Percentiles rank a stretch among this genome's conserved stretches.
These are phyloP conservation scores for Linnemannia hyalina DNA, from an alignment of 192 early-diverging fungal genomes.

Conservation along the genomic window DNA sequence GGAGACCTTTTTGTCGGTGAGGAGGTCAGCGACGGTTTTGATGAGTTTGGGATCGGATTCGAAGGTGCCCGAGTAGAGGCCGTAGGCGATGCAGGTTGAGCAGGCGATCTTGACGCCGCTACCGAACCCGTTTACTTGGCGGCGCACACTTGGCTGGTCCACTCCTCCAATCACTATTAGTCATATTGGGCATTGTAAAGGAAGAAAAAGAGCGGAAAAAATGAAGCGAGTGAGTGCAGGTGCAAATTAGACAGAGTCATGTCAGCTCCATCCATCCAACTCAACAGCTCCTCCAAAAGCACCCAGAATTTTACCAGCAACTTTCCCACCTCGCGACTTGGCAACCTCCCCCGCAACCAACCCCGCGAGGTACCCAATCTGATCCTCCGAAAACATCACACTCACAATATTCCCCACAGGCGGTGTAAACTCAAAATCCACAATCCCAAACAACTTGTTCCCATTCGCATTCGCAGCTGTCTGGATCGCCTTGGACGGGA, in stretches of 20 bases:
- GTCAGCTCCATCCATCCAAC: not conserved
- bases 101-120: conserved; percentile 51
- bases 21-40: not conserved
- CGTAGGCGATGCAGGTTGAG: conserved; percentile 42
- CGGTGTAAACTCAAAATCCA: conserved; percentile 54
- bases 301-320: conserved; percentile 32
- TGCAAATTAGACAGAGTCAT: not conserved
- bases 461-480: conserved; percentile 35
- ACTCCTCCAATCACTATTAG: conserved; percentile 52
- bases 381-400: conserved; percentile 55
- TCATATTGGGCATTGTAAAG: not conserved
- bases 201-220: not conserved
- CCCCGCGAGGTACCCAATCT: conserved; percentile 55
- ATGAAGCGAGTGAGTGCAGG: not conserved
- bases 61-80: conserved; percentile 50
- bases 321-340: conserved; percentile 42
- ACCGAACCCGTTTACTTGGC: conserved; percentile 56
- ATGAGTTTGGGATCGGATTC: conserved; percentile 26
- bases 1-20: conserved; percentile 26
- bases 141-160: conserved; percentile 49
- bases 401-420: conserved; percentile 56
- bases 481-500: conserved; percentile 48
- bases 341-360: conserved; percentile 53
- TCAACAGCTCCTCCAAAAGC: not conserved
- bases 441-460: conserved; percentile 55